Evolutionary conservation across 192 early-diverging fungal species (phyloP), one percentile per base, ranked within the genome.

Genomic region (Entophlyctis luteolus): DNA sequence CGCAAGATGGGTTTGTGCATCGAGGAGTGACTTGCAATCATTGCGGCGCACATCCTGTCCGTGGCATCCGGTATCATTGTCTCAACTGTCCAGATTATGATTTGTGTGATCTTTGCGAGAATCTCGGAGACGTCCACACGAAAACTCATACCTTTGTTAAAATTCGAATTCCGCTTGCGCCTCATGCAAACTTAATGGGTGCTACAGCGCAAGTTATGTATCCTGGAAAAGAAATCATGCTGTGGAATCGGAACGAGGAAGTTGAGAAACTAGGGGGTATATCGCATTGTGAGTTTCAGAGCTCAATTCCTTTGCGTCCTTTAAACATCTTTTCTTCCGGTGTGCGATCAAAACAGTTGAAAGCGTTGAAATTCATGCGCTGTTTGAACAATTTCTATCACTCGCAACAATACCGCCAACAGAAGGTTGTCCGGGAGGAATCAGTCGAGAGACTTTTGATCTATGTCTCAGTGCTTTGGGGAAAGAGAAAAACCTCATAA

Each of bases 41-140:
- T 74, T 98, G 96, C 71, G 82, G 83, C 20, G 82, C 84, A 28
- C 82, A 88, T 27, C 96, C 96, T 1, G 90, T 98, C 58, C 86
- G 92, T 25, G 96, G 96, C 4, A 73, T 87, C 20, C 87, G 96
- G 1, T 97, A 89, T 84, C 94, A 92, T 68, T 98, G 96, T 69
- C 88, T 90, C 33, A 94, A 97, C 59, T 98, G 96, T 63, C 82
- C 90, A 42, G 91, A 94, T 56, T 91, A 85, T 66, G 96, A 98
- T 79, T 73, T 98, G 14, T 98, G 96, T 73, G 90, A 93, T 59
- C 71, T 80, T 2, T 98, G 96, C 75, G 96, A 98, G 70, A 66
- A 54, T 54, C 89, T 89, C 3, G 75, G 75, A 3, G 86, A 92
- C 32, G 80, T 80, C 0, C 96, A 98, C 70, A 59, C 74, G 37